phyloP scores from a whole-genome alignment of 352 stramenopile species.

The Globisporangium cylindrosporum region DNA sequence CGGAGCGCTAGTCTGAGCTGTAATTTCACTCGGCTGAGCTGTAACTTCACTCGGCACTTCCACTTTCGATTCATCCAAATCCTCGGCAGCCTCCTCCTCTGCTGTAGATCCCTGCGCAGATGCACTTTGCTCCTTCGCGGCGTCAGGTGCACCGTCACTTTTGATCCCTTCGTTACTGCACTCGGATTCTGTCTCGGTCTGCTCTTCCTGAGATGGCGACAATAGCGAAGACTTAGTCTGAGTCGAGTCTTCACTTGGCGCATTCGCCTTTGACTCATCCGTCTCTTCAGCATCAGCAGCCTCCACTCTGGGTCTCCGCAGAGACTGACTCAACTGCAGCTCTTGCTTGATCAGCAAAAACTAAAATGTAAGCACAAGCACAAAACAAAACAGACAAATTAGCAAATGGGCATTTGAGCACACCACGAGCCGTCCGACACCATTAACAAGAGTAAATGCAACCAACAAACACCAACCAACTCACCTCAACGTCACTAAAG shows the following conservation, averaged over 20 bases:
- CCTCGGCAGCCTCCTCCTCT: neutral
- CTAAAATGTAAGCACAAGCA: conserved; percentile 16
- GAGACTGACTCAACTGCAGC: conserved; percentile 28
- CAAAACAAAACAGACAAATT: neutral
- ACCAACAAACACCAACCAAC: neutral
- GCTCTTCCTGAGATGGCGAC: neutral
- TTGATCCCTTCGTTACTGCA: neutral
- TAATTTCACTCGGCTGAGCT: too few relatives aligned
- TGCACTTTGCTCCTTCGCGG: neutral
- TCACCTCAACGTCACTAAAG: conserved; percentile 70
- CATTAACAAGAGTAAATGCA: neutral
- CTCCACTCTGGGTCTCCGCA: neutral
- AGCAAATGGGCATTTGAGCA: neutral
- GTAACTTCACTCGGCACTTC: neutral
- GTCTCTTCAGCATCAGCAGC: neutral
- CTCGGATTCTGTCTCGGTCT: neutral
- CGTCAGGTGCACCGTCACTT: neutral
- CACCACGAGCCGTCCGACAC: neutral
- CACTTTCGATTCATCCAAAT: neutral
- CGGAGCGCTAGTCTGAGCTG: neutral
- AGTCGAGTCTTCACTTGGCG: neutral
- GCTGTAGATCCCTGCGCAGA: neutral
- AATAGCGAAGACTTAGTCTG: neutral
- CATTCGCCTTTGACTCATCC: neutral
- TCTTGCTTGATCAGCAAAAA: conserved; percentile 55